phyloP scores from a whole-genome alignment of 2,329 filamentous ascomycete species.

The Cladosporium velox region DNA sequence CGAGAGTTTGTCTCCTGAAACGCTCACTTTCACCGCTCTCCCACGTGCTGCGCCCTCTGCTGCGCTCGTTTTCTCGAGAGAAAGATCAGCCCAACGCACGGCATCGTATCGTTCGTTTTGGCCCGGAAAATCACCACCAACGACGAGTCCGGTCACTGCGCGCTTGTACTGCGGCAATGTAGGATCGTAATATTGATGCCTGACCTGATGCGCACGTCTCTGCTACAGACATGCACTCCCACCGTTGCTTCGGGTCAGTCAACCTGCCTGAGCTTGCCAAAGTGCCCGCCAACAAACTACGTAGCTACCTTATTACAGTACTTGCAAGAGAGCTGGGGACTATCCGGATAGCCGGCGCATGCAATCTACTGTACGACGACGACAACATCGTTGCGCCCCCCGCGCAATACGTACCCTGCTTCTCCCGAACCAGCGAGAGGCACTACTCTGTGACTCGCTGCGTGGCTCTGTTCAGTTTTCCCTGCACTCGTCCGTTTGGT shows the following conservation, averaged over 20 bases:
- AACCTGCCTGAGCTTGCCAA: not conserved
- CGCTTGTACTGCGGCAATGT: constrained; percentile 7
- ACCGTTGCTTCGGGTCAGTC: not conserved
- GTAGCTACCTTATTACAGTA: not conserved
- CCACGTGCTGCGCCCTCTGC: constrained; percentile 9
- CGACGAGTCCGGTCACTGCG: not conserved
- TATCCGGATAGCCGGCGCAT: constrained; percentile 16
- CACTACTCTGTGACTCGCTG: not conserved
- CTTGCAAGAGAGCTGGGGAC: no score
- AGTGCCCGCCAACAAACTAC: not conserved
- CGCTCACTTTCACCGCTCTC: constrained; percentile 7
- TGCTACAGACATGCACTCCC: not conserved
- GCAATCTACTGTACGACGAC: constrained; percentile 2
- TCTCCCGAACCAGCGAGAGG: not conserved
- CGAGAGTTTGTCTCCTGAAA: constrained; percentile 14
- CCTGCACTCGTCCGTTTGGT: constrained; percentile 1
- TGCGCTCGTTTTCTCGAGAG: not conserved
- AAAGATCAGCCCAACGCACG: not conserved
- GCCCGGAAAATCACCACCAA: not conserved
- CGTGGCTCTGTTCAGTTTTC: not conserved
- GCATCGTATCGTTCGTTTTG: not conserved
- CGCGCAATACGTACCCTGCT: constrained; percentile 15
- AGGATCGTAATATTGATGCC: constrained; percentile 4
- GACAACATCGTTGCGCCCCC: not conserved
- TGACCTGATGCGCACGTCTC: not conserved